Percentiles rank a stretch among this genome's conserved stretches.
These are phyloP conservation scores for Diutina ranongensis DNA, from an alignment of 1,139 yeast genomes.

Conservation along the genomic window DNA sequence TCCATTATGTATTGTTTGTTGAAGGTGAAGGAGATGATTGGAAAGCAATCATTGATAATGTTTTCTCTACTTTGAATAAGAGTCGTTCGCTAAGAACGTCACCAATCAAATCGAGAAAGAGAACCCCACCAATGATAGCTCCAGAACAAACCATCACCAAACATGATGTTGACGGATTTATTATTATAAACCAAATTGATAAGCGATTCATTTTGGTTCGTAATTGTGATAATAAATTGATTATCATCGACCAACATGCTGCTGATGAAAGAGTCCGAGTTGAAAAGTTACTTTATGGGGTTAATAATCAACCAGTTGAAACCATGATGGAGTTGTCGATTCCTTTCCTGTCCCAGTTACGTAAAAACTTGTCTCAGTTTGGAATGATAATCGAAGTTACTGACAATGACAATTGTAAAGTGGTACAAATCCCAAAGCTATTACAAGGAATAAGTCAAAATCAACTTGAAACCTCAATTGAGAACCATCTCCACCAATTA, in stretches of 20 bases:
- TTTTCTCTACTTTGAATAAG: background rate
- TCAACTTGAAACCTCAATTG: background rate
- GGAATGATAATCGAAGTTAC: conserved; percentile 12
- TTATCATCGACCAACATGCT: conserved; percentile 67
- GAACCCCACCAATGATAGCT: background rate
- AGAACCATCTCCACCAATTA: background rate
- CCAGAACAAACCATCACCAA: background rate
- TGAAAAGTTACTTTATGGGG: conserved; percentile 33
- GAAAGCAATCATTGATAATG: background rate
- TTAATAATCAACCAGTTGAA: conserved; percentile 10
- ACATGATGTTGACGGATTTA: background rate
- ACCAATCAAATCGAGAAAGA: background rate
- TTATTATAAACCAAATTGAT: conserved; percentile 42
- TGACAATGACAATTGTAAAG: conserved; percentile 18
- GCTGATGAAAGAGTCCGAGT: conserved; percentile 58
- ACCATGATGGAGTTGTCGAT: conserved; percentile 9
- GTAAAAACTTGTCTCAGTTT: background rate
- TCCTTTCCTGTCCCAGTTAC: conserved; percentile 10
- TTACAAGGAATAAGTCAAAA: conserved; percentile 26
- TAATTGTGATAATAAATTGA: conserved; percentile 14
- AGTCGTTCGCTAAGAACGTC: background rate
- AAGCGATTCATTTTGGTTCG: conserved; percentile 42
- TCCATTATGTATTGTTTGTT: background rate
- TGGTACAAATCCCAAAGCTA: conserved; percentile 18
- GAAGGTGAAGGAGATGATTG: background rate